Conservation (phyloP, 129 eudicot species). For the Pittosporum tobira region DNA sequence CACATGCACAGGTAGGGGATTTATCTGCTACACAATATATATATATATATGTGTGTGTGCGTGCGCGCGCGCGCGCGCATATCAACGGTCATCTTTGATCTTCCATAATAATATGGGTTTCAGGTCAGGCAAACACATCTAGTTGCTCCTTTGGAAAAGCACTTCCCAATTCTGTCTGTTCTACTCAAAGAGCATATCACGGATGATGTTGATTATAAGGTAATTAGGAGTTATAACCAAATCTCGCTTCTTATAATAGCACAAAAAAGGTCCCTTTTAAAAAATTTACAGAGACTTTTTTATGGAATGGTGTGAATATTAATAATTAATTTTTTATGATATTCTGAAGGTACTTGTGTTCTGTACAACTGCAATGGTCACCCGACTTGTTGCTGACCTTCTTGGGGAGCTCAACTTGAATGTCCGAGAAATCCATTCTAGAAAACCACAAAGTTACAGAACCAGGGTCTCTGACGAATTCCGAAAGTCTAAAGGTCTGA, state of each 20-base stretch:
- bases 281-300: no score
- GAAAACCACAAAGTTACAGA: conserved; percentile 91
- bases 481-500: conserved; percentile 83
- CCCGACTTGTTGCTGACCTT: conserved; percentile 76
- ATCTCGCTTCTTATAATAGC: neutral
- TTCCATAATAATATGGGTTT: conserved; percentile 15
- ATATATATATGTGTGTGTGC: no score
- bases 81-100: neutral
- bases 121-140: conserved; percentile 86
- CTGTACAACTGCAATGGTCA: conserved; percentile 98
- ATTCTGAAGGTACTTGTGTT: conserved; percentile 74
- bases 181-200: conserved; percentile 79
- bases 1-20: conserved; percentile 71
- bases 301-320: no score
- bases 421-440: conserved; percentile 92
- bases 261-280: no score
- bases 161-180: conserved; percentile 62
- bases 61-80: no score
- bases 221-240: conserved; percentile 13
- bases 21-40: conserved; percentile 6
- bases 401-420: conserved; percentile 72
- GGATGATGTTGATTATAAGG: conserved; percentile 85
- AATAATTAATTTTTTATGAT: neutral
- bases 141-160: conserved; percentile 77
- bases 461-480: conserved; percentile 91